Evolutionary conservation across 495 filamentous ascomycete genomes (phyloP).

Genomic region (Viridothelium virens): DNA sequence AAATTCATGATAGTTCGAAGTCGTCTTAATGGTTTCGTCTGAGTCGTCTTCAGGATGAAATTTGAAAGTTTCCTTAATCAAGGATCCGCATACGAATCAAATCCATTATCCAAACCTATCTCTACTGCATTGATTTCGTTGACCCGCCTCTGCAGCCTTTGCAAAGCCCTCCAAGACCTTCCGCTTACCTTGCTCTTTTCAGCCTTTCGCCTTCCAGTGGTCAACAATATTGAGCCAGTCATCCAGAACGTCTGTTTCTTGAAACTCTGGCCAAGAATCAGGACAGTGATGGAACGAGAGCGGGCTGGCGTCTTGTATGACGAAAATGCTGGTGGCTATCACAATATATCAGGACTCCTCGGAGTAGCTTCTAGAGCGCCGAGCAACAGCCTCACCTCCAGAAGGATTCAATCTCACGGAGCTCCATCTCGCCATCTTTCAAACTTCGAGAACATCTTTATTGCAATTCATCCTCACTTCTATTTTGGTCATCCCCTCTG

Average conservation of each 20-base stretch:
- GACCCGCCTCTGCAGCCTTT: conserved; percentile 18
- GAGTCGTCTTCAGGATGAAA: no score
- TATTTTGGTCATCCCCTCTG: neutral
- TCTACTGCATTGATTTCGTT: neutral
- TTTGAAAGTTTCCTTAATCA: no score
- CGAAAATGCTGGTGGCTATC: conserved; percentile 9
- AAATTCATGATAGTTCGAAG: no score
- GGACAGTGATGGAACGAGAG: neutral
- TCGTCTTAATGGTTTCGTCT: no score
- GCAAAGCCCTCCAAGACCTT: conserved; percentile 50
- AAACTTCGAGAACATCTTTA: neutral
- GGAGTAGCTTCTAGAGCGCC: neutral
- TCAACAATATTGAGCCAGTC: conserved; percentile 47
- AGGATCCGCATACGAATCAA: no score
- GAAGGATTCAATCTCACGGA: neutral
- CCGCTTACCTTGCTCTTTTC: conserved; percentile 46
- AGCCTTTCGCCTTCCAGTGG: conserved; percentile 45
- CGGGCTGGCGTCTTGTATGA: neutral
- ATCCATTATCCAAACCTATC: no score
- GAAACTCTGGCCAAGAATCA: conserved; percentile 12
- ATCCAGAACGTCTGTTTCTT: conserved; percentile 36
- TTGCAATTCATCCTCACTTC: neutral
- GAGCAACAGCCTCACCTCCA: neutral
- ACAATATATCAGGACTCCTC: neutral
- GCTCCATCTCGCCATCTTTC: neutral